Evolutionary conservation across 352 stramenopile genomes (phyloP).

Genomic region (Globisporangium heterothallicum): DNA sequence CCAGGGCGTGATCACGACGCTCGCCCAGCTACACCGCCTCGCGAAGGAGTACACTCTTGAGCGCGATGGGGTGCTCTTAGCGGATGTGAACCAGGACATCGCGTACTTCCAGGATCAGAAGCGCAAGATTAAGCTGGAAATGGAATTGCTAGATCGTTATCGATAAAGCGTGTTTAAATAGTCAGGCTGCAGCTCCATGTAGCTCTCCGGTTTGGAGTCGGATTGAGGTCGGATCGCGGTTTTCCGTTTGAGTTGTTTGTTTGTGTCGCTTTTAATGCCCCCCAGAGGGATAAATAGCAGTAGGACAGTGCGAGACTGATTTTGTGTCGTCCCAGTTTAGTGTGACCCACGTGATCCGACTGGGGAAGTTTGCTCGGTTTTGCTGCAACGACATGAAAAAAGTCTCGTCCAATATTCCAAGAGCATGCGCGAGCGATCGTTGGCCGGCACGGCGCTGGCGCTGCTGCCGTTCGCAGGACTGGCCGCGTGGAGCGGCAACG

Average conservation of each 20-base stretch:
- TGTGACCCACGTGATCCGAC: slow-evolving; percentile 4
- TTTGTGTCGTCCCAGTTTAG: background rate
- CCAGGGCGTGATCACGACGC: slow-evolving; percentile 28
- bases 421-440: slow-evolving; percentile 16
- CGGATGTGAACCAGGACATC: slow-evolving; percentile 37
- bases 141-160: slow-evolving; percentile 17
- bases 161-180: background rate
- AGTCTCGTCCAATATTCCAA: too few relatives aligned
- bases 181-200: too few relatives aligned
- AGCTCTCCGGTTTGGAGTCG: slow-evolving; percentile 13
- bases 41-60: slow-evolving; percentile 28
- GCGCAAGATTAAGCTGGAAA: slow-evolving; percentile 26
- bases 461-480: slow-evolving; percentile 56
- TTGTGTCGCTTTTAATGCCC: background rate
- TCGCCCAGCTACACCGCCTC: slow-evolving; percentile 31
- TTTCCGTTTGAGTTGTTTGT: background rate
- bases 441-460: slow-evolving; percentile 35
- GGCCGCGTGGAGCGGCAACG: slow-evolving; percentile 69
- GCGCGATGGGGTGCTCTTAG: slow-evolving; percentile 13
- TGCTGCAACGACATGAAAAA: too few relatives aligned
- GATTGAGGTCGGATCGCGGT: slow-evolving; percentile 9
- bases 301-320: too few relatives aligned
- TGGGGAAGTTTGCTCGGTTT: too few relatives aligned
- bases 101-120: slow-evolving; percentile 39
- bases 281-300: background rate